Evolutionary conservation across 2,329 filamentous ascomycete species (phyloP).

Genomic region (Ophiognomonia clavigignenti-juglandacearum): DNA sequence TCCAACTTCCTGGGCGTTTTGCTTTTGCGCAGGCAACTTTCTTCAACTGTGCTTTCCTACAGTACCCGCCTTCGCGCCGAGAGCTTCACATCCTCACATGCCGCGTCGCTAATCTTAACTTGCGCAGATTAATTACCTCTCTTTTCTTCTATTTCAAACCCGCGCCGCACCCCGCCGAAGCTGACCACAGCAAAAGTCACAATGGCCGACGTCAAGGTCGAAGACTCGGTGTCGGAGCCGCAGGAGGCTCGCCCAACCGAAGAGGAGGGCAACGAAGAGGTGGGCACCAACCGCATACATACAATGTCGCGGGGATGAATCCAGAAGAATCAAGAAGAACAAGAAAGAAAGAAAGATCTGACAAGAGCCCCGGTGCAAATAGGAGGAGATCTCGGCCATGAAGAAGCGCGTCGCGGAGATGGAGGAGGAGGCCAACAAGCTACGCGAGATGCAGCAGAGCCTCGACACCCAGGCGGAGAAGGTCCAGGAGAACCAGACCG

Average conservation of each 20-base stretch:
- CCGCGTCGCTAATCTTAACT: no score
- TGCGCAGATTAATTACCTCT: no score
- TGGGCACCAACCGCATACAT: slow-evolving; percentile 26
- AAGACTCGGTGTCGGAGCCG: slow-evolving; percentile 23
- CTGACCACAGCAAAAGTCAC: slow-evolving; percentile 10
- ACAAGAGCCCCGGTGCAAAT: slow-evolving; percentile 17
- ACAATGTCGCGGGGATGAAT: slow-evolving; percentile 8
- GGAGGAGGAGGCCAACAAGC: slow-evolving; percentile 83
- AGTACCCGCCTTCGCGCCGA: no score
- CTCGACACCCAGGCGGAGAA: slow-evolving; percentile 82
- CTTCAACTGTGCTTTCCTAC: no score
- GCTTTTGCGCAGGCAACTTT: no score
- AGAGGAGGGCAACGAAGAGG: slow-evolving; percentile 42
- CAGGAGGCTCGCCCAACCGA: slow-evolving; percentile 27
- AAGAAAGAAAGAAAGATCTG: slow-evolving; percentile 14
- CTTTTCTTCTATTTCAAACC: no score
- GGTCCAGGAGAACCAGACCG: slow-evolving; percentile 87
- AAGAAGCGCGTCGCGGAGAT: slow-evolving; percentile 83
- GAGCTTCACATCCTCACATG: no score
- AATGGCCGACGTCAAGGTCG: slow-evolving; percentile 26
- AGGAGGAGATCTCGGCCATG: slow-evolving; percentile 83
- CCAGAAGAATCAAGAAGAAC: no score
- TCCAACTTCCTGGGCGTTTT: no score
- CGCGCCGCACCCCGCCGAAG: neutral
- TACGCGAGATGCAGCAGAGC: slow-evolving; percentile 80